These are phyloP conservation scores for Nectriaceae sp. DNA, from an alignment of 2,329 filamentous ascomycete species.

Conservation along the genomic window DNA sequence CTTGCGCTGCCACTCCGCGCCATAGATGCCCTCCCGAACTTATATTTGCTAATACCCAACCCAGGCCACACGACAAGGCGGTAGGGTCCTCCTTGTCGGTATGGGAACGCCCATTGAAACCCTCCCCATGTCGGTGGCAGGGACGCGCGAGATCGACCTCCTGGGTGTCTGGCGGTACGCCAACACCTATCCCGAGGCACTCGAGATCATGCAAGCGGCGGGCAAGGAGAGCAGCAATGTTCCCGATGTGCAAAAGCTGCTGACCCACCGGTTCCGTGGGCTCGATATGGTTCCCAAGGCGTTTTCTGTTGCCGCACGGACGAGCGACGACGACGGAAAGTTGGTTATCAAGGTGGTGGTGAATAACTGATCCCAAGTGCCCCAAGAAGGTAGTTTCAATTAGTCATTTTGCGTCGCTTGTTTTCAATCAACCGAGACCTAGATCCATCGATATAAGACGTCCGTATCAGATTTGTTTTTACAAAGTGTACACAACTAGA, in stretches of 20 bases:
- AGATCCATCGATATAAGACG: no score
- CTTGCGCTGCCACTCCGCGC: neutral
- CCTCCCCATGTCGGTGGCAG: constrained; percentile 67
- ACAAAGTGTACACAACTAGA: no score
- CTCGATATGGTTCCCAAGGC: constrained; percentile 64
- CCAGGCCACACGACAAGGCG: constrained; percentile 64
- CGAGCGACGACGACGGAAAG: constrained; percentile 68
- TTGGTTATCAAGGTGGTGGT: constrained; percentile 76
- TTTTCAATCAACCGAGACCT: no score
- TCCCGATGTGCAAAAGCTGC: constrained; percentile 66
- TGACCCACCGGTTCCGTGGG: constrained; percentile 71
- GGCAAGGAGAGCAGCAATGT: constrained; percentile 35
- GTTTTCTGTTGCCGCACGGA: constrained; percentile 72
- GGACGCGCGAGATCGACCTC: constrained; percentile 71
- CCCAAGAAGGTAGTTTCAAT: no score
- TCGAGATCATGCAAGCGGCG: constrained; percentile 48
- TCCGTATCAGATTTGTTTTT: no score
- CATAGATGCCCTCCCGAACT: neutral
- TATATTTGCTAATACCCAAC: constrained; percentile 1
- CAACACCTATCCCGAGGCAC: constrained; percentile 67
- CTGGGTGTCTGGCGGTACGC: constrained; percentile 72
- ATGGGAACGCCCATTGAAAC: constrained; percentile 74
- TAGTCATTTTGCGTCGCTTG: no score
- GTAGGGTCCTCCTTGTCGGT: constrained; percentile 69
- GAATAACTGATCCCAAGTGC: no score